phyloP scores from a whole-genome alignment of 441 rosid genomes.

The Croton laevigatus region DNA sequence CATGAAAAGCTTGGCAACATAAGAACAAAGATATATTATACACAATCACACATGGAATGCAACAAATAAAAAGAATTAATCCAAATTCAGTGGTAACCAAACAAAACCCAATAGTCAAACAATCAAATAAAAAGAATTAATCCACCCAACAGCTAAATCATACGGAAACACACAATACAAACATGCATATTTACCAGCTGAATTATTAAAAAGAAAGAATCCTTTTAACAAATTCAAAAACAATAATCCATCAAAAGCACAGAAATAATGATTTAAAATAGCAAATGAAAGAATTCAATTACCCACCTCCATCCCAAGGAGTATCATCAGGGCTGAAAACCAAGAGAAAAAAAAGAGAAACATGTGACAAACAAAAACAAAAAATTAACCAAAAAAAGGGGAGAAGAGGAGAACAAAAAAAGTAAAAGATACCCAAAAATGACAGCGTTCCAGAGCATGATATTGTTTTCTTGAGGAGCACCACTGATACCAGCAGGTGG shows the following conservation, averaged over 20 bases:
- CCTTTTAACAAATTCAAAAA: neutral
- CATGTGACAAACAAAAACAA: neutral
- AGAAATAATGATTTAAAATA: neutral
- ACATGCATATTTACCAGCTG: neutral
- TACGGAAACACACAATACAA: too few species aligned
- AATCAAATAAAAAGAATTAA: neutral
- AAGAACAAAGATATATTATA: neutral
- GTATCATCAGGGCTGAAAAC: constrained; percentile 69
- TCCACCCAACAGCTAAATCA: neutral
- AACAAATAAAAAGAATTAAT: neutral
- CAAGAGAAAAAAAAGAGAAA: neutral
- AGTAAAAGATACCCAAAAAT: constrained; percentile 49
- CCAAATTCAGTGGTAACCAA: neutral
- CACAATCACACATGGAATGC: too few species aligned
- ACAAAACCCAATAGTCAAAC: neutral
- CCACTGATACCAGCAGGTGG: constrained; percentile 72
- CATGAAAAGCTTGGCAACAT: neutral
- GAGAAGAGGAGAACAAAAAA: neutral
- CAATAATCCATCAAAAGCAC: neutral
- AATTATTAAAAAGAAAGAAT: neutral
- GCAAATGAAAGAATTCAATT: neutral
- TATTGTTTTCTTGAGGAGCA: constrained; percentile 65
- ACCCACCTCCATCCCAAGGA: constrained; percentile 80
- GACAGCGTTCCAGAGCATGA: constrained; percentile 76
- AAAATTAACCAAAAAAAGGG: neutral